A percentile compares a stretch with the other conserved stretches of the same genome.
phyloP scores from a whole-genome alignment of 805 yeast species.

The Ogataea nakhonphanomensis region DNA sequence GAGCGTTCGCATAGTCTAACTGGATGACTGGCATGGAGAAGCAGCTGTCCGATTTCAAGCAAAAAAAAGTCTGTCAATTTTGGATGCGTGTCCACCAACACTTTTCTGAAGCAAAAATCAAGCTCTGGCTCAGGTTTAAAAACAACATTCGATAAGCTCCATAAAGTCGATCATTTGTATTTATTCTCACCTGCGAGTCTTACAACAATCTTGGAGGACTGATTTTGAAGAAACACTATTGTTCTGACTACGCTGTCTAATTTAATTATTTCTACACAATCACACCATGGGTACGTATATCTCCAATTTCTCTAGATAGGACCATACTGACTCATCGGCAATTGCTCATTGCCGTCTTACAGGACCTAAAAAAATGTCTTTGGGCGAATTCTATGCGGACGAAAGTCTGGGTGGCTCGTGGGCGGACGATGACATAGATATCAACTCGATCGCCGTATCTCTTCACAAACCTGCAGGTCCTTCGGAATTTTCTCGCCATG shows the following conservation, averaged over 20 bases:
- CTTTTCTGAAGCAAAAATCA: slow-evolving; percentile 4
- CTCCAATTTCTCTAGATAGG: background rate
- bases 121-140: slow-evolving; percentile 1
- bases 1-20: slow-evolving; percentile 5
- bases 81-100: background rate
- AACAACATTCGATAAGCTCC: background rate
- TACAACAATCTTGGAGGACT: background rate
- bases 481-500: slow-evolving; percentile 10
- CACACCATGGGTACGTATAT: slow-evolving; percentile 13
- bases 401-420: slow-evolving; percentile 51
- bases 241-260: background rate
- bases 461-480: slow-evolving; percentile 14
- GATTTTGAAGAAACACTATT: background rate
- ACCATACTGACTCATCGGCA: slow-evolving; percentile 9
- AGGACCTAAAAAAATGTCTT: slow-evolving; percentile 42
- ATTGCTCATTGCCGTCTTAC: slow-evolving; percentile 1
- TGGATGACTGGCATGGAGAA: slow-evolving; percentile 4
- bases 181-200: background rate
- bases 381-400: slow-evolving; percentile 44
- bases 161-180: background rate
- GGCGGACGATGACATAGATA: slow-evolving; percentile 72
- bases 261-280: background rate
- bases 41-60: background rate
- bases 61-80: slow-evolving; percentile 4
- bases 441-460: slow-evolving; percentile 55